These are phyloP conservation scores for Microbotryum violaceum DNA, from an alignment of 1,284 basidiomycete genomes.

Conservation along the genomic window DNA sequence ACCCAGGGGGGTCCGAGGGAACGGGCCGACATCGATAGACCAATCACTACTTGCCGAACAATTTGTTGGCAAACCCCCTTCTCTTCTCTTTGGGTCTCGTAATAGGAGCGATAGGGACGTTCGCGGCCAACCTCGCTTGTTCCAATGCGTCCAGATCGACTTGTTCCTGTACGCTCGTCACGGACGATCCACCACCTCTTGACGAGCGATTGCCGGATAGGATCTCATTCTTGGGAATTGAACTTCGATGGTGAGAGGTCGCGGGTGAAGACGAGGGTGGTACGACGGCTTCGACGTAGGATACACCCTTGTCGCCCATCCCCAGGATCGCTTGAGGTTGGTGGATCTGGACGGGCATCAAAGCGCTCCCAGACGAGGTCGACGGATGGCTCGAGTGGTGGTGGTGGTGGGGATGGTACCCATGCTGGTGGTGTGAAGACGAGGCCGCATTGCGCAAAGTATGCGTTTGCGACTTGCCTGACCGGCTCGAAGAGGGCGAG, in stretches of 20 bases:
- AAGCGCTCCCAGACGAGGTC: neutral
- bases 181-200: neutral
- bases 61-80: neutral
- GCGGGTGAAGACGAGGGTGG: neutral
- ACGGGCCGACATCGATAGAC: too few relatives aligned
- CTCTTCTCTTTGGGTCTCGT: slow-evolving; percentile 2
- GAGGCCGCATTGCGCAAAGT: neutral
- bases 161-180: slow-evolving; percentile 6
- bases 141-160: slow-evolving; percentile 6
- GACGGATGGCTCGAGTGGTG: neutral
- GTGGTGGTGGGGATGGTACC: neutral
- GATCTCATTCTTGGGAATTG: neutral
- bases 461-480: too few relatives aligned
- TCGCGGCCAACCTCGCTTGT: slow-evolving; percentile 3
- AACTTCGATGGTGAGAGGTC: neutral
- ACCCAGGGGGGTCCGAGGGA: too few relatives aligned
- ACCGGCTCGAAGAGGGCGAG: neutral
- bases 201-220: neutral
- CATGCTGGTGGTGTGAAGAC: slow-evolving; percentile 1
- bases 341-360: neutral
- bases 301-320: neutral
- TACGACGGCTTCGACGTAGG: slow-evolving; percentile 3
- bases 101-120: neutral
- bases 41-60: neutral
- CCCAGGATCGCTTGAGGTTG: too few relatives aligned